phyloP scores from a whole-genome alignment of 2,329 filamentous ascomycete genomes.

The Fusarium agapanthi region DNA sequence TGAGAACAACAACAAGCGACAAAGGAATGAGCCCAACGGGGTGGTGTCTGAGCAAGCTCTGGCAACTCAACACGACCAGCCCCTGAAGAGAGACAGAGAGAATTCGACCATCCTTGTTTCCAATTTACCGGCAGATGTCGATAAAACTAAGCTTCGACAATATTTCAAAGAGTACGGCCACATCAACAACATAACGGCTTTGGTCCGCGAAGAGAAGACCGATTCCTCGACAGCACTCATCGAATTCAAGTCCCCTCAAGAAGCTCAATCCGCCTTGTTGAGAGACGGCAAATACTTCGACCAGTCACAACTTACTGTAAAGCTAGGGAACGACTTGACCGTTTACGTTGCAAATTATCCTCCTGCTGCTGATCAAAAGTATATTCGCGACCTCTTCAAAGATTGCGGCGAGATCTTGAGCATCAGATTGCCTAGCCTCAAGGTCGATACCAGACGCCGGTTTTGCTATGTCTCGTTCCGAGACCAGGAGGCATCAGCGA shows the following conservation, averaged over 20 bases:
- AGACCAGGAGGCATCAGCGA: conserved; percentile 70
- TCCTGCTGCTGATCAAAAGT: conserved; percentile 75
- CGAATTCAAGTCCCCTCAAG: conserved; percentile 84
- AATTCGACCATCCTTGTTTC: conserved; percentile 85
- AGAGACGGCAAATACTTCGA: conserved; percentile 83
- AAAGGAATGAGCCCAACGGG: conserved; percentile 57
- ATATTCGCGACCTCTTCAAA: conserved; percentile 73
- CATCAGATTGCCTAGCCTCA: conserved; percentile 89
- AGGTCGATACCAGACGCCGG: conserved; percentile 85
- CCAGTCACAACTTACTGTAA: conserved; percentile 76
- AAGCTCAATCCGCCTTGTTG: conserved; percentile 82
- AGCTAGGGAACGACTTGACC: conserved; percentile 79
- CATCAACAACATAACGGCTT: conserved; percentile 78
- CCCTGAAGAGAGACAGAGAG: conserved; percentile 83
- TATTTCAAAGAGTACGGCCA: conserved; percentile 93
- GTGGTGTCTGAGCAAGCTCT: conserved; percentile 32
- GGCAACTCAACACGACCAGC: conserved; percentile 39
- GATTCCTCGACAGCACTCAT: conserved; percentile 76
- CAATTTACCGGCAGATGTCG: conserved; percentile 75
- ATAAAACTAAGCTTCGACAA: conserved; percentile 78
- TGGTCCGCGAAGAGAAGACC: conserved; percentile 66
- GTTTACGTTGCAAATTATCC: conserved; percentile 94
- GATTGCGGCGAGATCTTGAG: conserved; percentile 84
- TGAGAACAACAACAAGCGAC: conserved; percentile 72
- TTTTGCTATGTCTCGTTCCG: conserved; percentile 98